Percentiles rank a stretch among this genome's conserved stretches.
These are phyloP conservation scores for Echinochloa phyllopogon DNA, from an alignment of 176 grass and related monocot species.

Conservation along the genomic window DNA sequence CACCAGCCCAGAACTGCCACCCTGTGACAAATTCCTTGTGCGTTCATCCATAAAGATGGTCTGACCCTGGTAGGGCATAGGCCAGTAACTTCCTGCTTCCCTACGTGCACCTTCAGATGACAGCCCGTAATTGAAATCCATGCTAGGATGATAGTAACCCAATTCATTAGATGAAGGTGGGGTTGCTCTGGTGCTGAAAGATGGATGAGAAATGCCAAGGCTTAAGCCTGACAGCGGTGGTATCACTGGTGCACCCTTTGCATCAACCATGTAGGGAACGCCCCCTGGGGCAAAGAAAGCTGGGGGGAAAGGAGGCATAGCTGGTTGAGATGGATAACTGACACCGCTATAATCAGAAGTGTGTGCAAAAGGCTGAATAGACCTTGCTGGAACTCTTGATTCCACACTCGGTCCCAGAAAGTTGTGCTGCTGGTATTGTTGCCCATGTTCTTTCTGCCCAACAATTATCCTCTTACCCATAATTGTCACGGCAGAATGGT, in stretches of 20 bases:
- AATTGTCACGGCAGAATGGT: conserved; percentile 58
- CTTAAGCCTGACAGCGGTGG: conserved; percentile 44
- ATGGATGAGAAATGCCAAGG: conserved; percentile 50
- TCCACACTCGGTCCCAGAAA: conserved; percentile 53
- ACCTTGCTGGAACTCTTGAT: conserved; percentile 33
- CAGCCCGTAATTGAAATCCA: conserved; percentile 53
- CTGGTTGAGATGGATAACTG: conserved; percentile 39
- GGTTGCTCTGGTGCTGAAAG: conserved; percentile 32
- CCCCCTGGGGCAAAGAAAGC: conserved; percentile 50
- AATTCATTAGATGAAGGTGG: conserved; percentile 38
- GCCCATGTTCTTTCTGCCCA: conserved; percentile 46
- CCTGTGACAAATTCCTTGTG: conserved; percentile 45
- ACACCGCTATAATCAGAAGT: conserved; percentile 43
- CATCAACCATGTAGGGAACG: conserved; percentile 55
- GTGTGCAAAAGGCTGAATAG: conserved; percentile 47
- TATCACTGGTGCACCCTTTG: conserved; percentile 46
- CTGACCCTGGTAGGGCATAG: conserved; percentile 47
- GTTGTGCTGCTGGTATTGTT: conserved; percentile 53
- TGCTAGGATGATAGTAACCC: conserved; percentile 51
- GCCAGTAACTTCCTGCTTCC: conserved; percentile 49
- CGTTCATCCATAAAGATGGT: conserved; percentile 60
- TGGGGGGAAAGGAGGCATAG: conserved; percentile 42
- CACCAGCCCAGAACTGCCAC: conserved; percentile 36
- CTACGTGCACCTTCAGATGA: conserved; percentile 50
- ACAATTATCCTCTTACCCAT: conserved; percentile 56